Evolutionary conservation across 495 filamentous ascomycete genomes (phyloP).

Genomic region (Trichoderma asperelloides): DNA sequence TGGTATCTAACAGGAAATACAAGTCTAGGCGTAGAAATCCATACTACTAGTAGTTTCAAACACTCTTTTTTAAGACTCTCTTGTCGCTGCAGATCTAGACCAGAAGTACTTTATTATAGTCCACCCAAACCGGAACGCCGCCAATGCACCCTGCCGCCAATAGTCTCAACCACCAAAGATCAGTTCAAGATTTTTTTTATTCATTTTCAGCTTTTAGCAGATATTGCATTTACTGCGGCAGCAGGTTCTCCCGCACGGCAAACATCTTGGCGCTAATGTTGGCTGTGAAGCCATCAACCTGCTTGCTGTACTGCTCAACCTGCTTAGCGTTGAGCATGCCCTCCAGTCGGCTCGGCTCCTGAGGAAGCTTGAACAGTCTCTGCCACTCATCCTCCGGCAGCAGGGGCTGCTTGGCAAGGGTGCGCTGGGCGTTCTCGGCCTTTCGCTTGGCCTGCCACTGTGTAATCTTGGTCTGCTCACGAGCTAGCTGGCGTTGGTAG

Average conservation of each 20-base stretch:
- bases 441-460: constrained; percentile 94
- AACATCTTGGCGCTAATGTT: constrained; percentile 95
- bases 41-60: background rate
- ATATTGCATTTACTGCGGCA: constrained; percentile 25
- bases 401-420: constrained; percentile 75
- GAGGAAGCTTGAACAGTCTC: constrained; percentile 90
- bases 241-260: constrained; percentile 69
- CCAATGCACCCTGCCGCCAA: constrained; percentile 10
- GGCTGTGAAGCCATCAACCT: constrained; percentile 94
- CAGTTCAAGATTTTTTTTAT: background rate
- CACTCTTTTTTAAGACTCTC: constrained; percentile 1
- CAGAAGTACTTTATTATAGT: constrained; percentile 10
- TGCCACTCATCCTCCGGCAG: constrained; percentile 98
- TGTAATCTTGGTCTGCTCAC: constrained; percentile 93
- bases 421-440: constrained; percentile 78
- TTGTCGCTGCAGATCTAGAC: constrained; percentile 8
- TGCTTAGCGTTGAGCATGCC: constrained; percentile 87
- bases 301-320: constrained; percentile 95
- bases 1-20: constrained; percentile 8
- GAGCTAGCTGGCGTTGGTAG: constrained; percentile 88
- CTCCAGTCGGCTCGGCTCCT: constrained; percentile 87
- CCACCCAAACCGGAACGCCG: constrained; percentile 11
- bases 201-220: background rate
- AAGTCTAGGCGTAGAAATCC: constrained; percentile 5
- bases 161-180: constrained; percentile 1